Evolutionary conservation across 2,329 filamentous ascomycete genomes (phyloP).

Genomic region (Aspergillus hortae): DNA sequence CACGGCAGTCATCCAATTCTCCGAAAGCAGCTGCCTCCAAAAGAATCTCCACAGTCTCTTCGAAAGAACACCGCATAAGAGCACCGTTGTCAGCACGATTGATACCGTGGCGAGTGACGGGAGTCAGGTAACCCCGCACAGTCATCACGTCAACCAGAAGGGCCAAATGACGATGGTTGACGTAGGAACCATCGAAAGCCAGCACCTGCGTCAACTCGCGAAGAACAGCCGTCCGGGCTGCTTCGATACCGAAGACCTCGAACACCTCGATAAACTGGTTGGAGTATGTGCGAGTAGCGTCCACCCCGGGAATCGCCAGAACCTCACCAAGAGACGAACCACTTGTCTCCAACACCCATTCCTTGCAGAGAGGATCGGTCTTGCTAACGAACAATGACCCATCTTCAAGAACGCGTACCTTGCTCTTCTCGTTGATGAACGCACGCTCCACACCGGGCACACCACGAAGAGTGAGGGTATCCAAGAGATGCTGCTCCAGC

Average conservation of each 20-base stretch:
- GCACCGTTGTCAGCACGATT: slow-evolving; percentile 97
- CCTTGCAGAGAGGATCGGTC: slow-evolving; percentile 70
- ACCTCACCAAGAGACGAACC: slow-evolving; percentile 84
- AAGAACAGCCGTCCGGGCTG: slow-evolving; percentile 79
- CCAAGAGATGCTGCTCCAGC: slow-evolving; percentile 84
- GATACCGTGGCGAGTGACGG: slow-evolving; percentile 96
- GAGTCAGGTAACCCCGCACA: slow-evolving; percentile 86
- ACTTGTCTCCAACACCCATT: slow-evolving; percentile 95
- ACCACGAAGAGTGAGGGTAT: slow-evolving; percentile 86
- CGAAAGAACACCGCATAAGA: slow-evolving; percentile 98
- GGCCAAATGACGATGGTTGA: slow-evolving; percentile 96
- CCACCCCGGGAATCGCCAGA: slow-evolving; percentile 81
- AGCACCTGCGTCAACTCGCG: slow-evolving; percentile 88
- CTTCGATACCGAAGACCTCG: slow-evolving; percentile 94
- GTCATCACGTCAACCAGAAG: slow-evolving; percentile 98
- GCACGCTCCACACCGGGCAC: slow-evolving; percentile 84
- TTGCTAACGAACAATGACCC: slow-evolving; percentile 73
- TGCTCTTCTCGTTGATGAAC: slow-evolving; percentile 81
- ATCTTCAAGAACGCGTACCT: slow-evolving; percentile 63
- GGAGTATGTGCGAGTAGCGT: slow-evolving; percentile 79
- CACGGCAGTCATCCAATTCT: slow-evolving; percentile 94
- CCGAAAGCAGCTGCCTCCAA: slow-evolving; percentile 92
- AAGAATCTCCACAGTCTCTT: slow-evolving; percentile 97
- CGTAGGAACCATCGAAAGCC: slow-evolving; percentile 98
- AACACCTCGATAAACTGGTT: slow-evolving; percentile 96